Evolutionary conservation across 441 rosid genomes (phyloP), one percentile per base, ranked within the genome.

Genomic region (Adansonia rubrostipa): DNA sequence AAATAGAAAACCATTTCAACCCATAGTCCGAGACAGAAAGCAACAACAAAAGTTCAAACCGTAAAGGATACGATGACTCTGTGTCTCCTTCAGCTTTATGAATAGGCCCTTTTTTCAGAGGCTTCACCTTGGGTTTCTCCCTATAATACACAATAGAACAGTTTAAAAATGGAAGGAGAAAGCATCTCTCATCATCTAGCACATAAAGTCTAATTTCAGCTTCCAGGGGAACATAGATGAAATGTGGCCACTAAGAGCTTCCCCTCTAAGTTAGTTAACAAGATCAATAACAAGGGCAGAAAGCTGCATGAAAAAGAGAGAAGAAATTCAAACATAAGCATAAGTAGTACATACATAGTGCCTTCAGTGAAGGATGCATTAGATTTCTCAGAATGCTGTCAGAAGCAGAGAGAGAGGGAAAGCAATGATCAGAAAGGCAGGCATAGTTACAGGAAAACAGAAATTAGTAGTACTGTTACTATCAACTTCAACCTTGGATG

Each of bases 61-160:
- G 61, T 75, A 82, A 84, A 84, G 90, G 93, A 93, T 96, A 96
- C 98, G 88, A 76, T 78, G 94, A 85, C 78, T 89, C 85, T 65
- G 85, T 42, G 54, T 91, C 97, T 76, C 74, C 91, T 82, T 91
- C 98, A 80, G 87, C 88, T 82, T 87, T 87, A 82, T 74, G 84
- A 75, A 71, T 72, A 50, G 86, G 80, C 73, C 74, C 97, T 74
- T 89, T 90, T 84, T 86, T 91, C 83, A 86, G 79, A 84, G 88
- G 85, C 76, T 89, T 92, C 77, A 83, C 78, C 84, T 87, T 90
- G 69, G 78, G 81, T 83, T 84, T 86, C 77, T 92, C 98, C 87
- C 99, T 96, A 86, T 57, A 85, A 72, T 81, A 56, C 81, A 82
- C 73, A 51, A 88, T 78, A 80, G 33, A 80, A 83, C 53, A 66